Percentiles rank a stretch among this genome's conserved stretches.
phyloP scores from a whole-genome alignment of 2,329 filamentous ascomycete genomes.

The Penicillium frequentans region DNA sequence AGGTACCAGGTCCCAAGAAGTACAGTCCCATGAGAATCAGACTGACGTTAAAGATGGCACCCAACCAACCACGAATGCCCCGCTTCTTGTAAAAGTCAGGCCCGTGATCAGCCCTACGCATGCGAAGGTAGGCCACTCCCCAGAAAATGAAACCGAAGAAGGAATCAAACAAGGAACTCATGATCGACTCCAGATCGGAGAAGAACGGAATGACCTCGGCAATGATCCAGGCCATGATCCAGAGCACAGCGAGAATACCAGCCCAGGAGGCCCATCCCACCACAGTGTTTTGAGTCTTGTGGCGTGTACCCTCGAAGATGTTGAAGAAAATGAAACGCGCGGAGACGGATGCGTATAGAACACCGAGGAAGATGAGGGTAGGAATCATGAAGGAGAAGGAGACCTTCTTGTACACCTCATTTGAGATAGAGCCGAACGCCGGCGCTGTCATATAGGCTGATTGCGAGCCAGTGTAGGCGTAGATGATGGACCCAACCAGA shows the following conservation, averaged over 20 bases:
- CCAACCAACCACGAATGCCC: conserved; percentile 45
- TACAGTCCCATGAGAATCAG: conserved; percentile 76
- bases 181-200: conserved; percentile 62
- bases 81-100: conserved; percentile 41
- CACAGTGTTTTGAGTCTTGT: conserved; percentile 78
- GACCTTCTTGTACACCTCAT: conserved; percentile 77
- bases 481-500: conserved; percentile 76
- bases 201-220: conserved; percentile 94
- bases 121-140: conserved; percentile 48
- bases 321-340: conserved; percentile 92
- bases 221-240: conserved; percentile 89
- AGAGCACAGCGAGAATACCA: conserved; percentile 63
- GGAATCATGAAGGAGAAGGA: conserved; percentile 95
- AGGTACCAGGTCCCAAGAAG: conserved; percentile 80
- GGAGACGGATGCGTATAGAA: conserved; percentile 86
- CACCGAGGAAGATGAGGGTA: conserved; percentile 87
- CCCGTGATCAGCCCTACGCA: conserved; percentile 43
- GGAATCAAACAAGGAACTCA: conserved; percentile 79
- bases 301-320: conserved; percentile 73
- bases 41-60: conserved; percentile 62
- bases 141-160: conserved; percentile 85
- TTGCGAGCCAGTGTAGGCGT: conserved; percentile 74
- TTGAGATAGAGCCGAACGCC: conserved; percentile 79
- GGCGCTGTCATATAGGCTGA: conserved; percentile 82
- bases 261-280: conserved; percentile 79